These are phyloP conservation scores for Hypomontagnella submonticulosa DNA, from an alignment of 495 filamentous ascomycete genomes.

Conservation along the genomic window DNA sequence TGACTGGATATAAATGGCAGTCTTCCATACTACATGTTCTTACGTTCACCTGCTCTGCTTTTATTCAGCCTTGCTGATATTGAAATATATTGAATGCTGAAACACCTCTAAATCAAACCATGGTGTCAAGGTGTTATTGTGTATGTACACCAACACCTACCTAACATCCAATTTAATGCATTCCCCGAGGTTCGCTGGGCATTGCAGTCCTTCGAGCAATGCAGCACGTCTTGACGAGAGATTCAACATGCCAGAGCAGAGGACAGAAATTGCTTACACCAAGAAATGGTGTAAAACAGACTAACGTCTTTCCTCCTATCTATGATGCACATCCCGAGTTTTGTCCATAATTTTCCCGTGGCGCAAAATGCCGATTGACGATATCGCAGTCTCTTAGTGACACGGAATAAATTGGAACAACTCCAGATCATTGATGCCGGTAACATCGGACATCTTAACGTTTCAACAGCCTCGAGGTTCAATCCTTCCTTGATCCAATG, in stretches of 20 bases:
- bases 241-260: slow-evolving; percentile 20
- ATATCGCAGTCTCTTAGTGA: slow-evolving; percentile 25
- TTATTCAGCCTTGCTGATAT: slow-evolving; percentile 23
- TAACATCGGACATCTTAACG: neutral
- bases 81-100: neutral
- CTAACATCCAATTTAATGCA: too few species aligned
- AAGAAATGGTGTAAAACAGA: slow-evolving; percentile 17
- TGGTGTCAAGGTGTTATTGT: neutral
- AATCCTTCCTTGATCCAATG: neutral
- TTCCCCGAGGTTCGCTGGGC: neutral
- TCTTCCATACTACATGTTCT: slow-evolving; percentile 20
- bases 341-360: slow-evolving; percentile 38
- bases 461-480: slow-evolving; percentile 14
- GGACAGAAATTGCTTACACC: slow-evolving; percentile 14
- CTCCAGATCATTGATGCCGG: too few species aligned
- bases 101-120: neutral
- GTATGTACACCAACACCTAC: neutral
- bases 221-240: slow-evolving; percentile 4
- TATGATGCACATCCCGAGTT: slow-evolving; percentile 43
- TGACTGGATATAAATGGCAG: slow-evolving; percentile 37
- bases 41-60: slow-evolving; percentile 10
- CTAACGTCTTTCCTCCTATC: slow-evolving; percentile 33
- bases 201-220: slow-evolving; percentile 9
- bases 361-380: slow-evolving; percentile 38
- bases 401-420: slow-evolving; percentile 22